These are phyloP conservation scores for Plenodomus lindquistii DNA, from an alignment of 2,329 filamentous ascomycete species.

Conservation along the genomic window DNA sequence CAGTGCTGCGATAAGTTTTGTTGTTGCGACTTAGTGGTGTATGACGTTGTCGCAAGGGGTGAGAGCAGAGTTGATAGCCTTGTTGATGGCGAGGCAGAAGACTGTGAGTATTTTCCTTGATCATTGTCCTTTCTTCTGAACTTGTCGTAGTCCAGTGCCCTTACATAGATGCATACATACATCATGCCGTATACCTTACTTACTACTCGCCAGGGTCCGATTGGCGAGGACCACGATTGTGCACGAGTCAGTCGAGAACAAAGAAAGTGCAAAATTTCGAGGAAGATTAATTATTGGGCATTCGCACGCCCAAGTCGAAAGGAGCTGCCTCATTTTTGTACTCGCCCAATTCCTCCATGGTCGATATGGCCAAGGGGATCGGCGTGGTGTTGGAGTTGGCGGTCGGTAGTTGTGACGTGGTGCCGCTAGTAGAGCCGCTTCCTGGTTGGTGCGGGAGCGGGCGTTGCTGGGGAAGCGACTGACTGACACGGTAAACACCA, in stretches of 20 bases:
- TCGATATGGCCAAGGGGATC: neutral
- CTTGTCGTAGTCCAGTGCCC: neutral
- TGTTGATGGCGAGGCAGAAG: neutral
- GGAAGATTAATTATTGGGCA: neutral
- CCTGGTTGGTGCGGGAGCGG: slow-evolving; percentile 7
- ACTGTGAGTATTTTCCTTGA: too few relatives aligned
- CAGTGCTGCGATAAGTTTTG: slow-evolving; percentile 1
- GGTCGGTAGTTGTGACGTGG: slow-evolving; percentile 18
- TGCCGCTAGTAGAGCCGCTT: slow-evolving; percentile 10
- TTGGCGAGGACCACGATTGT: neutral
- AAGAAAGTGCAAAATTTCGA: neutral
- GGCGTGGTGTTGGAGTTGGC: neutral
- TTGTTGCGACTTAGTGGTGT: neutral
- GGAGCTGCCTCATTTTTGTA: neutral
- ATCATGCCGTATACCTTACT: too few relatives aligned
- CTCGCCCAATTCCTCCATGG: neutral
- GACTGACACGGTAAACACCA: slow-evolving; percentile 21
- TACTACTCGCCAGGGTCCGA: neutral
- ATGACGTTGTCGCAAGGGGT: neutral
- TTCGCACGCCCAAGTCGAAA: neutral
- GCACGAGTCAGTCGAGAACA: neutral
- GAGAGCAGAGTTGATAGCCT: neutral
- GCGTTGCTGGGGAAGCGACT: slow-evolving; percentile 25
- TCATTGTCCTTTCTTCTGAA: neutral
- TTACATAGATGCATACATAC: neutral